These are phyloP conservation scores for Fusarium sp. DNA, from an alignment of 2,329 filamentous ascomycete genomes.

Conservation along the genomic window DNA sequence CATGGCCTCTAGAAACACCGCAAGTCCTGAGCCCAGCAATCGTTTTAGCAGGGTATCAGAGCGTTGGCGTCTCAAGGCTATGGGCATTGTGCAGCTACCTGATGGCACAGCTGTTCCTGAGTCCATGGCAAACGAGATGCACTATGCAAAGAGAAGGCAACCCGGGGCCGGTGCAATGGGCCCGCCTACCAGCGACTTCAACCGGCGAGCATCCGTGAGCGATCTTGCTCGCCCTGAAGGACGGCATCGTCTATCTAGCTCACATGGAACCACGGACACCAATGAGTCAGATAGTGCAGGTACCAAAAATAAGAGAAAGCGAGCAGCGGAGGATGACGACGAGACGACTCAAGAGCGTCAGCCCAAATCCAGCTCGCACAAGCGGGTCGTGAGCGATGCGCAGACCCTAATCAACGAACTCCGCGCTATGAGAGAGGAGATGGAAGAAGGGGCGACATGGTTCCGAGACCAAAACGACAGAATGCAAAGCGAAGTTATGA, in stretches of 20 bases:
- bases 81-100: constrained; percentile 65
- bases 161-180: constrained; percentile 52
- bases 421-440: constrained; percentile 57
- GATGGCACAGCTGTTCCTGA: constrained; percentile 68
- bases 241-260: constrained; percentile 40
- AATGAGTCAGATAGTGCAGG: constrained; percentile 24
- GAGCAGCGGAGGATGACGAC: constrained; percentile 47
- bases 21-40: constrained; percentile 45
- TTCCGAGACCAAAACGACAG: constrained; percentile 60
- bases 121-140: constrained; percentile 61
- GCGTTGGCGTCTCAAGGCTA: constrained; percentile 62
- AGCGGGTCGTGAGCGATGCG: constrained; percentile 59
- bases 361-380: constrained; percentile 49
- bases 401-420: constrained; percentile 58
- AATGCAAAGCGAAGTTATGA: constrained; percentile 55
- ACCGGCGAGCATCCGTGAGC: constrained; percentile 46
- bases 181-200: constrained; percentile 26
- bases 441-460: constrained; percentile 63
- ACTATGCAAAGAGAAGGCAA: constrained; percentile 57
- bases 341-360: constrained; percentile 23
- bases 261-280: constrained; percentile 32
- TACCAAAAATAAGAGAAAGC: constrained; percentile 52
- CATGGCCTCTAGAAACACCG: constrained; percentile 46
- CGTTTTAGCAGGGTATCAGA: constrained; percentile 57
- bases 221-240: constrained; percentile 34